These are phyloP conservation scores for Arachis hypogaea DNA, from an alignment of 306 rosid species.

Conservation along the genomic window DNA sequence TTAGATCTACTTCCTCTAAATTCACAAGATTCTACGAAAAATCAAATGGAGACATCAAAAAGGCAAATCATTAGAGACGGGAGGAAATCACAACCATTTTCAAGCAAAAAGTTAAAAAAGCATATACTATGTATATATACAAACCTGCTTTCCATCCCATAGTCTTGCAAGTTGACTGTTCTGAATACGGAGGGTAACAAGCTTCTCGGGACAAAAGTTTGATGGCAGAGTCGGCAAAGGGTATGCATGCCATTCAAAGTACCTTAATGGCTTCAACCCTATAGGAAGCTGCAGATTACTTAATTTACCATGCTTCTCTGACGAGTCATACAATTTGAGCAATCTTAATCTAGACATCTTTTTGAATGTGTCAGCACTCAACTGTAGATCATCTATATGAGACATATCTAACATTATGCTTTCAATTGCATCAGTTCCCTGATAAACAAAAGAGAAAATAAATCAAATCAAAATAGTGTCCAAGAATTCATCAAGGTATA, in stretches of 20 bases:
- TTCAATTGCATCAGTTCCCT: slow-evolving; percentile 12
- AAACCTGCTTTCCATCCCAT: slow-evolving; percentile 25
- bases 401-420: neutral
- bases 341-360: slow-evolving; percentile 7
- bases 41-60: neutral
- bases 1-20: neutral
- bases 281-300: too few relatives aligned
- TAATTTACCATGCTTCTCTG: too few relatives aligned
- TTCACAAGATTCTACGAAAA: neutral
- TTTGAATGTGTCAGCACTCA: neutral
- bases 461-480: neutral
- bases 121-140: too few relatives aligned
- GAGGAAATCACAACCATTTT: too few relatives aligned
- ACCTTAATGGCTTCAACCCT: neutral
- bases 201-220: neutral
- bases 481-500: too few relatives aligned
- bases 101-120: too few relatives aligned
- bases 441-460: neutral
- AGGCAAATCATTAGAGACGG: too few relatives aligned
- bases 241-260: slow-evolving; percentile 21
- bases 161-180: neutral
- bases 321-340: neutral
- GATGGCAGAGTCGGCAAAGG: slow-evolving; percentile 21
- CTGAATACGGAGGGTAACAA: slow-evolving; percentile 14
- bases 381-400: neutral